Evolutionary conservation across 2,329 filamentous ascomycete genomes (phyloP).

Genomic region (Botrytis fragariae): DNA sequence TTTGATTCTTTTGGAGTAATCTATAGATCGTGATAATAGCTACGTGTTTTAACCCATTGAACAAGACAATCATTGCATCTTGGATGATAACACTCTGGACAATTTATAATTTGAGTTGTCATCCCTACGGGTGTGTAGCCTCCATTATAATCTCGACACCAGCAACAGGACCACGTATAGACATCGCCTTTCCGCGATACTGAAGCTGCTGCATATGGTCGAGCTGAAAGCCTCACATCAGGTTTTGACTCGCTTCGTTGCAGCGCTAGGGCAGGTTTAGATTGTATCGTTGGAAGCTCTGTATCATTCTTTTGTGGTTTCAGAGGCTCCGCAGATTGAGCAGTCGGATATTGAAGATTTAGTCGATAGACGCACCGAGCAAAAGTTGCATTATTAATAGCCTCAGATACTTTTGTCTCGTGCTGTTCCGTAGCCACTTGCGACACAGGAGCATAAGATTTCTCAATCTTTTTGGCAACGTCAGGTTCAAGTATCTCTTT

Average conservation of each 20-base stretch:
- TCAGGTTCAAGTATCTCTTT: background rate
- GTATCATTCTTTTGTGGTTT: no score
- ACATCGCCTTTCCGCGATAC: rapidly evolving
- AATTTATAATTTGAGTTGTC: rapidly evolving
- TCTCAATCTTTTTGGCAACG: background rate
- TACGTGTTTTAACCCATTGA: background rate
- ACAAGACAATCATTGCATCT: rapidly evolving
- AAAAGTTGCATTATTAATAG: no score
- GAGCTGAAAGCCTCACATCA: no score
- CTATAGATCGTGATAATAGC: no score
- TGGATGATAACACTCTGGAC: rapidly evolving
- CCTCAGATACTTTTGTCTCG: no score
- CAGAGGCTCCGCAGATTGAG: no score
- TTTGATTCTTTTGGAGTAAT: no score
- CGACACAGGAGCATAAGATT: background rate
- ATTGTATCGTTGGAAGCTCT: no score
- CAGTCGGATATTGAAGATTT: no score
- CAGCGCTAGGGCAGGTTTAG: no score
- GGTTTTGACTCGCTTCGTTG: no score
- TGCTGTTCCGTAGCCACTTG: background rate
- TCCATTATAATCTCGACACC: background rate
- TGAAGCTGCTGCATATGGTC: background rate
- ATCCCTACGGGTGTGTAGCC: background rate
- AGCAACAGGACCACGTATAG: background rate
- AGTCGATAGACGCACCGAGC: no score